Evolutionary conservation across 2,329 filamentous ascomycete species (phyloP), one percentile per base, ranked within the genome.

Genomic region (Clarireedia paspali): DNA sequence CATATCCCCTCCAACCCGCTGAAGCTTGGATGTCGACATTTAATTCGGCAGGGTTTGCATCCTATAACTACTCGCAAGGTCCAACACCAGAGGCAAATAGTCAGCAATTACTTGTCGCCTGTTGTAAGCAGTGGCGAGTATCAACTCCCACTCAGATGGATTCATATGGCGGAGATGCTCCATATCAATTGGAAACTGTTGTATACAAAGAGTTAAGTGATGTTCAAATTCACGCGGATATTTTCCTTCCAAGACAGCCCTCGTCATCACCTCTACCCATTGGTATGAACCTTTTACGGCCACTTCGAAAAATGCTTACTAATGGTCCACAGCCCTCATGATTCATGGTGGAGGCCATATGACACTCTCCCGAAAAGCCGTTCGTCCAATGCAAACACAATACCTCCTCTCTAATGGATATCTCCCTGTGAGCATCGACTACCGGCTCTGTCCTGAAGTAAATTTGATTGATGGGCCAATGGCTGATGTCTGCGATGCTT

Each of bases 371-470:
- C 45, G 49, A n/a, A 58, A 56, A 40, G 57, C 46, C n/a, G 20
- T 63, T 67, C 69, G 4, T 48, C 55, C 49, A 58, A 61, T 53
- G 48, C 55, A 57, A 27, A 57, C 38, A 27, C 12, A n/a, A 12
- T 5, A 47, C 6, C 27, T 57, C 4, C 50, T 53, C 14, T 44
- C 9, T 15, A 48, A 63, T 5, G 73, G 74, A 0, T 68, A 79
- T 42, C 62, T 79, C 2, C 75, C 77, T 0, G 63, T 81, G 10
- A 76, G 73, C 57, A 52, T 79, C 0, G 77, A 80, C 60, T 77
- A 80, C 58, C 67, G 76, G 0, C 70, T 81, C 1, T 80, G 77
- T 55, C 78, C 77, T 0, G 75, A 79, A 45, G 67, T 72, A 2
- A 73, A 65, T 20, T 60, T 81, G 15, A 48, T 69, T 3, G 71